Percentiles rank a stretch among this genome's conserved stretches.
Evolutionary conservation across 2,329 filamentous ascomycete species (phyloP).

Genomic region (Trichophyton schoenleinii): DNA sequence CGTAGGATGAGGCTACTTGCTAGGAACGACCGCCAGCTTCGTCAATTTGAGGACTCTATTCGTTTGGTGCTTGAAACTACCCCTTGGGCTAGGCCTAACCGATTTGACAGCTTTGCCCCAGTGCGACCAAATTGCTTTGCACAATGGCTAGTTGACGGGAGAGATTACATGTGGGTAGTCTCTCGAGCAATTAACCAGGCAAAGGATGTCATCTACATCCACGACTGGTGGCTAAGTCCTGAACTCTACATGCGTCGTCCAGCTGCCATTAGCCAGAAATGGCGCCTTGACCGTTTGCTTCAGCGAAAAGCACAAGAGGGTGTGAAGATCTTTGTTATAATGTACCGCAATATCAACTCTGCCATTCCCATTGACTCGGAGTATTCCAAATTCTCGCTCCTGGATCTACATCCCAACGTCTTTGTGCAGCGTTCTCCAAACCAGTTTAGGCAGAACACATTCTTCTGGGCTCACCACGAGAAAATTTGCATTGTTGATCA

Average conservation of each 20-base stretch:
- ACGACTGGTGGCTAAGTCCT: slow-evolving; percentile 88
- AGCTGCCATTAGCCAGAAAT: slow-evolving; percentile 70
- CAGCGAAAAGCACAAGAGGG: slow-evolving; percentile 84
- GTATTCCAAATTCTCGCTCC: slow-evolving; percentile 90
- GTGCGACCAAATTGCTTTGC: slow-evolving; percentile 72
- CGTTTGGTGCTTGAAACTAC: slow-evolving; percentile 72
- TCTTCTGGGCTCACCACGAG: slow-evolving; percentile 98
- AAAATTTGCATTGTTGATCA: slow-evolving; percentile 96
- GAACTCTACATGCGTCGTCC: slow-evolving; percentile 76
- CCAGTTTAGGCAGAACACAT: slow-evolving; percentile 96
- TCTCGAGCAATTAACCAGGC: slow-evolving; percentile 81
- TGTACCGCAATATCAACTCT: slow-evolving; percentile 87
- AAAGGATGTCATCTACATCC: slow-evolving; percentile 88
- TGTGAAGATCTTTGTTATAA: slow-evolving; percentile 85
- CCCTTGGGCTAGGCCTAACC: slow-evolving; percentile 67
- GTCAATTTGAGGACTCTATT: slow-evolving; percentile 90
- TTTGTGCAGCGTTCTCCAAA: slow-evolving; percentile 94
- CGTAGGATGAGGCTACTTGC: slow-evolving; percentile 83
- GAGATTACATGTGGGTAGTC: slow-evolving; percentile 92
- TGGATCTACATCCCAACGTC: slow-evolving; percentile 93
- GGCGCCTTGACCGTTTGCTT: slow-evolving; percentile 70
- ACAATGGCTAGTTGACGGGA: slow-evolving; percentile 95
- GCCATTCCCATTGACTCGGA: slow-evolving; percentile 96
- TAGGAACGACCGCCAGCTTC: slow-evolving; percentile 74
- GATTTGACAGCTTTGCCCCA: slow-evolving; percentile 84